A percentile compares a stretch with the other conserved stretches of the same genome.
phyloP scores from a whole-genome alignment of 2,329 filamentous ascomycete species.

The Tothia fuscella region DNA sequence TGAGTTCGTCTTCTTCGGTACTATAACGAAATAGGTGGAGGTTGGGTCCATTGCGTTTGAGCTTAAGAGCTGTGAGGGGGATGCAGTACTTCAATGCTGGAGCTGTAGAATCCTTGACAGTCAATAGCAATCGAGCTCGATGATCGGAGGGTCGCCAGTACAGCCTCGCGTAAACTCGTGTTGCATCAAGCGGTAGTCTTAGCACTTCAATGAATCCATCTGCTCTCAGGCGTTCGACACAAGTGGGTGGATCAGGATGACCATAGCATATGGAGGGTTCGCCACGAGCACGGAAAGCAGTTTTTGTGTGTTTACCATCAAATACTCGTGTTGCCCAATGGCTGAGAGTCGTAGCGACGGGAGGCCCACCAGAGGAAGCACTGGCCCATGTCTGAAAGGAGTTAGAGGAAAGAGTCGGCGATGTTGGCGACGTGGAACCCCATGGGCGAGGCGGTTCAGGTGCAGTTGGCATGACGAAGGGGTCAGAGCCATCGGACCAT shows the following conservation, averaged over 20 bases:
- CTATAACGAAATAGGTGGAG: constrained; percentile 30
- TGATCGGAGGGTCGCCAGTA: constrained; percentile 40
- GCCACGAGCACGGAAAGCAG: constrained; percentile 23
- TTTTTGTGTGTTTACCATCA: constrained; percentile 28
- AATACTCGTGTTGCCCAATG: constrained; percentile 35
- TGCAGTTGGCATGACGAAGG: constrained; percentile 7
- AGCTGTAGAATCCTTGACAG: constrained; percentile 27
- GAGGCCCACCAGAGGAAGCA: constrained; percentile 20
- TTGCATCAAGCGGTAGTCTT: constrained; percentile 35
- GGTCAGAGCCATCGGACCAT: constrained; percentile 4
- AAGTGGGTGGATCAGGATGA: constrained; percentile 11
- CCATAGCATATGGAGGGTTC: constrained; percentile 9
- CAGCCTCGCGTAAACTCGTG: constrained; percentile 35
- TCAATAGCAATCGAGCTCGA: constrained; percentile 42
- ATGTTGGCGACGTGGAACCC: constrained; percentile 2
- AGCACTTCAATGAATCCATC: constrained; percentile 31
- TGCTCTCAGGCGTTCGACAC: constrained; percentile 22
- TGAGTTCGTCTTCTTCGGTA: constrained; percentile 28
- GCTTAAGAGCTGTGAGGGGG: constrained; percentile 36
- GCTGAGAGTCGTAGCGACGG: constrained; percentile 13
- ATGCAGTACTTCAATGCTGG: constrained; percentile 36
- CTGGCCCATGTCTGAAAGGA: constrained; percentile 13
- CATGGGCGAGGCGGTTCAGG: constrained; percentile 21
- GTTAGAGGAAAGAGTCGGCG: constrained; percentile 8
- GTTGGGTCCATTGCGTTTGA: constrained; percentile 28